phyloP scores from a whole-genome alignment of 2,329 filamentous ascomycete species.

The Paraphoma chrysanthemicola region DNA sequence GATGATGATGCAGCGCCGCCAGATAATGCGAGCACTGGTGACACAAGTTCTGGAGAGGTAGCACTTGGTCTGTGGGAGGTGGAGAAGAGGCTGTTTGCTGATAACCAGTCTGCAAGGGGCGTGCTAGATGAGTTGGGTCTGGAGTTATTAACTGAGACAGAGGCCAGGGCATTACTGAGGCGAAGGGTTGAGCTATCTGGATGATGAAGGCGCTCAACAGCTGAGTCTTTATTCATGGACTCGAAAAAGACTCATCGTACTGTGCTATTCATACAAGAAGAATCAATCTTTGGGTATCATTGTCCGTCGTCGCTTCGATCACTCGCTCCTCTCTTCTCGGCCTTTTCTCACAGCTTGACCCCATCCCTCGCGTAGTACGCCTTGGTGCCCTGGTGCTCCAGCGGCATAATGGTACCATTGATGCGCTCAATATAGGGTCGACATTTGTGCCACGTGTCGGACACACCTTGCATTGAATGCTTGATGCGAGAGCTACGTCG shows the following conservation, averaged over 20 bases:
- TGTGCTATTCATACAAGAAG: not conserved
- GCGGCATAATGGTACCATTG: conserved; percentile 14
- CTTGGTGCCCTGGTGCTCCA: conserved; percentile 3
- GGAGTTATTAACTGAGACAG: conserved; percentile 66
- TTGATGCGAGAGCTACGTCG: conserved; percentile 8
- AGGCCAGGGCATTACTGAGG: conserved; percentile 71
- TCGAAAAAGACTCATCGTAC: too few relatives aligned
- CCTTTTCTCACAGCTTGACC: not conserved
- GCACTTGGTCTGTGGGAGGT: conserved; percentile 53
- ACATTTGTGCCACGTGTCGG: conserved; percentile 16
- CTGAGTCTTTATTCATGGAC: too few relatives aligned
- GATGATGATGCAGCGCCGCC: conserved; percentile 18
- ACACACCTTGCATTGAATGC: conserved; percentile 4
- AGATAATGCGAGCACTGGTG: conserved; percentile 22
- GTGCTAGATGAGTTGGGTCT: conserved; percentile 69
- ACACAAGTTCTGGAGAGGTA: conserved; percentile 12
- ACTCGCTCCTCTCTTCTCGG: not conserved
- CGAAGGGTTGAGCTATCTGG: conserved; percentile 66
- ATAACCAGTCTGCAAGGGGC: conserved; percentile 55
- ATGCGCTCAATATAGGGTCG: conserved; percentile 21
- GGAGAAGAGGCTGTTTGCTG: conserved; percentile 54
- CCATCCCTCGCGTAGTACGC: conserved; percentile 1
- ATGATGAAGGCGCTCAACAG: conserved; percentile 11
- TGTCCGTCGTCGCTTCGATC: not conserved
- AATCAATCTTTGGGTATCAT: not conserved